Conservation (phyloP, 2,329 filamentous ascomycete species). For the Rutstroemia sydowiana region DNA sequence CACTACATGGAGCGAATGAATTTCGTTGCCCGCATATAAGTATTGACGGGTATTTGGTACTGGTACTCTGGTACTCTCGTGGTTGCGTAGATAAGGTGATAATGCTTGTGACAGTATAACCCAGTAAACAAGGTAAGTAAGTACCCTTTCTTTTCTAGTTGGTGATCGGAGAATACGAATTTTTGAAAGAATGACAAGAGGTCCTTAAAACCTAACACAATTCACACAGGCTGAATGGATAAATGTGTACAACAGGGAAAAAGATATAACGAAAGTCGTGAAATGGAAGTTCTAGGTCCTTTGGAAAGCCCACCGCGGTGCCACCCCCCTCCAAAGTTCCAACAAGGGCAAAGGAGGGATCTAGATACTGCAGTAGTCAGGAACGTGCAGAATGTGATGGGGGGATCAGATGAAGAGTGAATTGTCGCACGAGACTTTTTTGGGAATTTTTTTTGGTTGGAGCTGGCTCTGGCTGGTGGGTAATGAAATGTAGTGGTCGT, state of each 20-base stretch:
- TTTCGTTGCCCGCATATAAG: slow-evolving; percentile 5
- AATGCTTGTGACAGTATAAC: background rate
- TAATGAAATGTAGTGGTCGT: too few species aligned
- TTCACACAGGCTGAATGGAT: too few species aligned
- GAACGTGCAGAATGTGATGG: background rate
- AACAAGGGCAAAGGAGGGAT: background rate
- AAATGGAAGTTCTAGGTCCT: too few species aligned
- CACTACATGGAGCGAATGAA: slow-evolving; percentile 9
- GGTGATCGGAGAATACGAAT: background rate
- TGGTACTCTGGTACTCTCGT: too few species aligned
- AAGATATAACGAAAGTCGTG: too few species aligned
- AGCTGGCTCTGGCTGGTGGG: too few species aligned
- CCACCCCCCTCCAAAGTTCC: background rate
- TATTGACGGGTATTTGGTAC: slow-evolving; percentile 1
- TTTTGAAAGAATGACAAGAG: background rate
- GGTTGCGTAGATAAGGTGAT: background rate
- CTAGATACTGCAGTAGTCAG: slow-evolving; percentile 1
- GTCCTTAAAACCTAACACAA: background rate
- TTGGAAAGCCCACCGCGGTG: too few species aligned
- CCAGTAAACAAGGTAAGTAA: background rate
- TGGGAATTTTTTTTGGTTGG: too few species aligned
- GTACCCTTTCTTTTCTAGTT: background rate
- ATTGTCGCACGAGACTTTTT: background rate
- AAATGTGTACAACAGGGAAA: too few species aligned
- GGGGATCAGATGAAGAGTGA: background rate